Evolutionary conservation across 2,329 filamentous ascomycete species (phyloP).

Genomic region (Diaporthe amygdali): DNA sequence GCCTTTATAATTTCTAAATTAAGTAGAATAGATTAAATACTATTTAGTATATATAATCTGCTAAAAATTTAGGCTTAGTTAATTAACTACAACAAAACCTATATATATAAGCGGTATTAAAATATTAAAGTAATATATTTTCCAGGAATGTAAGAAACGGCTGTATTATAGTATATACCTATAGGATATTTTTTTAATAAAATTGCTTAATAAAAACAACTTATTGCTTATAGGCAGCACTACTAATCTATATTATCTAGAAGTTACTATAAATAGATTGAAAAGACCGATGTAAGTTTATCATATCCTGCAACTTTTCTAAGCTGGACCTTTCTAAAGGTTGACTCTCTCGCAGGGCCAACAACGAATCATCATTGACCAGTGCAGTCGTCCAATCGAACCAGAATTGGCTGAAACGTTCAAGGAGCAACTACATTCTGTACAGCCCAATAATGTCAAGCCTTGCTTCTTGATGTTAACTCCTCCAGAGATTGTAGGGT

Average conservation of each 20-base stretch:
- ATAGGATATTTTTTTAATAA: background rate
- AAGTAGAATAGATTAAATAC: background rate
- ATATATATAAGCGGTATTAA: background rate
- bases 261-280: too few species aligned
- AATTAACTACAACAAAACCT: background rate
- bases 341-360: too few species aligned
- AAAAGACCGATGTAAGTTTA: too few species aligned
- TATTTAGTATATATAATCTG: background rate
- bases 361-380: too few species aligned
- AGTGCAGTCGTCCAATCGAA: too few species aligned
- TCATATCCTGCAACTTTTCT: too few species aligned
- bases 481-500: background rate
- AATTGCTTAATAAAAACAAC: background rate
- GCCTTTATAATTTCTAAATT: background rate
- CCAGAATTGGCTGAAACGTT: background rate
- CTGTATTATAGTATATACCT: background rate
- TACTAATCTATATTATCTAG: too few species aligned
- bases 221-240: background rate
- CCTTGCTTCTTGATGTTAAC: slow-evolving; percentile 8
- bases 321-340: background rate
- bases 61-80: background rate
- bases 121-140: background rate
- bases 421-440: background rate
- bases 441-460: background rate
- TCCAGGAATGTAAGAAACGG: background rate